These are phyloP conservation scores for Aureoboletus auriporus DNA, from an alignment of 768 basidiomycete species.

Conservation along the genomic window DNA sequence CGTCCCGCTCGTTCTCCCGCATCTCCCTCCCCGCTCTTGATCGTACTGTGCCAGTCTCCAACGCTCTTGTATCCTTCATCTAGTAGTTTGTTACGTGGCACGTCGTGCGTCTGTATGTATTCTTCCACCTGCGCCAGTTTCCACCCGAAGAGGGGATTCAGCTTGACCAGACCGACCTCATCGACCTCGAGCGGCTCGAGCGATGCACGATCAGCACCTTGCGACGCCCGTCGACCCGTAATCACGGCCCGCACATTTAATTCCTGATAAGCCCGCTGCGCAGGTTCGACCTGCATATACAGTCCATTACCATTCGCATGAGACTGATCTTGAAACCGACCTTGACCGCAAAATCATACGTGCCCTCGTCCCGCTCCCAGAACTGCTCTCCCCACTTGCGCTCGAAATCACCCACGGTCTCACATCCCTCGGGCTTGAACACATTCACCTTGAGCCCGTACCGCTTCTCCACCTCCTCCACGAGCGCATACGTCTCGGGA, in stretches of 20 bases:
- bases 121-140: slow-evolving; percentile 77
- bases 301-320: no score
- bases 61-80: slow-evolving; percentile 91
- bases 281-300: slow-evolving; percentile 80
- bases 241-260: slow-evolving; percentile 83
- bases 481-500: slow-evolving; percentile 84
- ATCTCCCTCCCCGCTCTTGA: slow-evolving; percentile 62
- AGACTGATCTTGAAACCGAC: slow-evolving; percentile 30
- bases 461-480: slow-evolving; percentile 69
- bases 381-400: slow-evolving; percentile 69
- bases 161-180: slow-evolving; percentile 83
- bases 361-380: slow-evolving; percentile 85
- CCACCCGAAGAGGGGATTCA: slow-evolving; percentile 93
- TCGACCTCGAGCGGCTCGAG: slow-evolving; percentile 90
- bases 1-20: slow-evolving; percentile 80
- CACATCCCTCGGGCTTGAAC: slow-evolving; percentile 73
- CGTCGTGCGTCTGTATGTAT: slow-evolving; percentile 76
- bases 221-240: slow-evolving; percentile 91
- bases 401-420: slow-evolving; percentile 72
- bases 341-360: slow-evolving; percentile 92
- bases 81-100: slow-evolving; percentile 85
- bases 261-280: slow-evolving; percentile 77
- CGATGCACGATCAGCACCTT: slow-evolving; percentile 84
- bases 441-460: slow-evolving; percentile 75
- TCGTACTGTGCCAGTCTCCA: slow-evolving; percentile 97